Base-by-base conservation (phyloP, 1,284 basidiomycete genomes). In the Ustilago cynodontis region DNA sequence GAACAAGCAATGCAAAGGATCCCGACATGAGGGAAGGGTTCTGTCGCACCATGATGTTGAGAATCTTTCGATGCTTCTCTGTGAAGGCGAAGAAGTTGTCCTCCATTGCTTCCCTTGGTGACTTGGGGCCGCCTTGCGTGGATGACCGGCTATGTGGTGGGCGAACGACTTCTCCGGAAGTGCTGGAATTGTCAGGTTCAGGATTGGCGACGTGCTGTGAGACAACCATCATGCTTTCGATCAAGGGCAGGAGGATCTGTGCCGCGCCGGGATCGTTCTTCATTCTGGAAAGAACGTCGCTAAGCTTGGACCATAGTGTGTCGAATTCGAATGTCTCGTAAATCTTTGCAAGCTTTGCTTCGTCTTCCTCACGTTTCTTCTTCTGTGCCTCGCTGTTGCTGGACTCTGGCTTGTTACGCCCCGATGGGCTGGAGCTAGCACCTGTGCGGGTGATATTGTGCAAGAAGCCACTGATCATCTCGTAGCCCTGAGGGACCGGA, bases 1-100 rank as follows among this genome's bases (percentile, higher is more conserved):
- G 92, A 37, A 99, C 93, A 64, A 99, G 89, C 2, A 99, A 89
- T 16, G 95, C 94, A 89, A 99, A 99, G 1, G 95, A 97, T 13
- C 97, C 97, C 77, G 94, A 95, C 93, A 99, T 96, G 41, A 99
- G 88, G 0, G 95, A 94, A 2, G 97, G 97, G 84, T 98, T 98
- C 86, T 95, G 98, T 67, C 96, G 92, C 37, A 99, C 96, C 93
- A 99, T 98, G 69, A 95, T 89, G 86, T 98, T 98, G 69, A 99
- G 90, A 39, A 98, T 91, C 87, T 98, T 98, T 78, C 94, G 90
- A 85, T 99, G 97, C 37, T 91, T 90, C 78, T 97, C 95, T 1
- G 97, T 99, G 87, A 99, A 99, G 7, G 90, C 89, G 61, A 98
- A 91, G 86, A 99, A 99, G 28, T 95, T 89, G 73, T 95, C 93